phyloP scores from a whole-genome alignment of 257 asterid genomes.

The Primulina tabacum region DNA sequence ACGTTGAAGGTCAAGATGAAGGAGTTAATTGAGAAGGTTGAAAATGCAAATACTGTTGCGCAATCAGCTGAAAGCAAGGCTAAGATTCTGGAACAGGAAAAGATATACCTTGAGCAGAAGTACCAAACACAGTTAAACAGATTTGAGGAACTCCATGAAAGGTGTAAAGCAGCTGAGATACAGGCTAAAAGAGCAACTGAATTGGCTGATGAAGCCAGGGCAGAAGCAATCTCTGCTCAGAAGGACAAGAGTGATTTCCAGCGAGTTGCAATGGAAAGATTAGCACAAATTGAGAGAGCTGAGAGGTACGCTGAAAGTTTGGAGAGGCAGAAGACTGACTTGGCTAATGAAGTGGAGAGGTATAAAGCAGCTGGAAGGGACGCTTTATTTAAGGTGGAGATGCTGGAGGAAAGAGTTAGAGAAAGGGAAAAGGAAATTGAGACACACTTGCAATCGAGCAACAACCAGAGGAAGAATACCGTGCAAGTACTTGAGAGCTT shows the following conservation, averaged over 20 bases:
- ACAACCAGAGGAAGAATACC: constrained; percentile 65
- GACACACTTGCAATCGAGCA: constrained; percentile 59
- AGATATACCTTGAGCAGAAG: constrained; percentile 73
- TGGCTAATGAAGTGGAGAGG: constrained; percentile 51
- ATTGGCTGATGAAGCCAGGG: constrained; percentile 88
- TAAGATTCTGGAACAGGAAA: constrained; percentile 76
- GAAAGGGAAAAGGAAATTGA: constrained; percentile 81
- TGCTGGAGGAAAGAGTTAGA: constrained; percentile 64
- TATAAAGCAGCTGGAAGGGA: constrained; percentile 66
- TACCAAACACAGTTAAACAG: constrained; percentile 61
- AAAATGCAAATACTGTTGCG: constrained; percentile 49
- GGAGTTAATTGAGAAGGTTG: constrained; percentile 61
- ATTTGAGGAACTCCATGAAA: constrained; percentile 74
- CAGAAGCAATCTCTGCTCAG: constrained; percentile 82
- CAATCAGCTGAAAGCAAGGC: constrained; percentile 78
- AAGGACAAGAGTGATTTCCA: constrained; percentile 71
- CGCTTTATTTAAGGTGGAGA: constrained; percentile 56
- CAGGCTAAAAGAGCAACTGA: constrained; percentile 84
- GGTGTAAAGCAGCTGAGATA: constrained; percentile 80
- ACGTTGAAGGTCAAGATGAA: constrained; percentile 53
- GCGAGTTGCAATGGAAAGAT: constrained; percentile 73
- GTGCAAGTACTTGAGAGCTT: constrained; percentile 73
- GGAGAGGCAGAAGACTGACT: constrained; percentile 62
- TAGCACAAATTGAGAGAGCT: constrained; percentile 75
- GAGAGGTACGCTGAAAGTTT: constrained; percentile 67